Evolutionary conservation across 225 moss, liverwort and hornwort genomes (phyloP).

Genomic region (Sphagnum tenellum): DNA sequence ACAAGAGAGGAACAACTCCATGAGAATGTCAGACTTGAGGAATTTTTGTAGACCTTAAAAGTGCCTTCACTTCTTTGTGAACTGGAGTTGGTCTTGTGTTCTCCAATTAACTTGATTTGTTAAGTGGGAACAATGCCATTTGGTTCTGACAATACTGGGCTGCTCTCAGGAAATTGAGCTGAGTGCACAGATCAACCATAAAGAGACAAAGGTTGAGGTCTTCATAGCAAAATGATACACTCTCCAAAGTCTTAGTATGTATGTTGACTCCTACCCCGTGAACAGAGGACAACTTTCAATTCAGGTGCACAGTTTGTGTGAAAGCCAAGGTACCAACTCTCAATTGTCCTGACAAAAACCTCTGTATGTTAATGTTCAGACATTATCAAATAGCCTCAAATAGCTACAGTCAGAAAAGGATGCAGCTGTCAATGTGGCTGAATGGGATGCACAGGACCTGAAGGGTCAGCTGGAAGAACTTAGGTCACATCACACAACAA

Average conservation of each 20-base stretch:
- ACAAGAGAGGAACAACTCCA: slow-evolving; percentile 22
- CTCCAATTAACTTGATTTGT: no score
- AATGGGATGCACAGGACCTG: slow-evolving; percentile 15
- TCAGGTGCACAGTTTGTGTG: no score
- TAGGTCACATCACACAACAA: slow-evolving; percentile 29
- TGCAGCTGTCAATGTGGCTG: slow-evolving; percentile 24
- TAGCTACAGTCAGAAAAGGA: slow-evolving; percentile 28
- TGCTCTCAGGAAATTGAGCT: slow-evolving; percentile 15
- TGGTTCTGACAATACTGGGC: not conserved
- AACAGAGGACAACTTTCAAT: no score
- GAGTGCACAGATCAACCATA: slow-evolving; percentile 18
- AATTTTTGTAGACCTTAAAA: no score
- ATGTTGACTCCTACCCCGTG: no score
- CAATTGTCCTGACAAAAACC: no score
- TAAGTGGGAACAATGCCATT: no score
- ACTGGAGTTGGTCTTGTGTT: no score
- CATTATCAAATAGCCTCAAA: slow-evolving; percentile 26
- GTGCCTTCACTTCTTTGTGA: no score
- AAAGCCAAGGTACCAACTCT: no score
- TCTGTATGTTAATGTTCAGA: slow-evolving; percentile 13
- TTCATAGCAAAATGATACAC: not conserved
- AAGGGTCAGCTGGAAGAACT: slow-evolving; percentile 35
- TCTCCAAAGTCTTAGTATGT: no score
- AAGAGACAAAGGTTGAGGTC: slow-evolving; percentile 36
- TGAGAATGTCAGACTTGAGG: slow-evolving; percentile 16